Evolutionary conservation across 1,284 basidiomycete species (phyloP), one percentile per base, ranked within the genome.

Genomic region (Boletellus deceptivus): DNA sequence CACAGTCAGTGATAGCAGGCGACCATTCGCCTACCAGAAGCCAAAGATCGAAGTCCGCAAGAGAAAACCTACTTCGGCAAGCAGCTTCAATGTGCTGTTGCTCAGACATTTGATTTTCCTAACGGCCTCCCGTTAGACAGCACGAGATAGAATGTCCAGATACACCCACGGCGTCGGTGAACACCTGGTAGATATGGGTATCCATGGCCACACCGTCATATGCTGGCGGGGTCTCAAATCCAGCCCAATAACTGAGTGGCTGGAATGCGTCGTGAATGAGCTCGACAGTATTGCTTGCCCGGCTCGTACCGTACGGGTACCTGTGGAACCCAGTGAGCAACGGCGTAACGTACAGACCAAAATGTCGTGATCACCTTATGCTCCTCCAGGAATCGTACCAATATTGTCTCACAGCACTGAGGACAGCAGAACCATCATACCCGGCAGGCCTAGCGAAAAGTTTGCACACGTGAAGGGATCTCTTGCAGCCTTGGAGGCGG

Each of bases 261-360:
- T 93, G 84, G 79, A 97, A 92, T 2, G 89, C 92, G 64, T 97
- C 95, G 62, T 91, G 85, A 47, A 96, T 79, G 50, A 93, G 74
- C 17, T 86, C 78, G 22, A 91, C 64, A 2, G 77, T 78, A 60
- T 84, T 80, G 58, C 84, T 83, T 62, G 82, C 67, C 55, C 77
- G 73, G 3, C 74, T 72, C 36, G 74, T 74, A 55, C 83, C 82
- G 56, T 73, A 84, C 0, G 89, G 86, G 64, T 75, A 81, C 54
- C 83, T 76, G 60, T 62, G 48, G 40, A 43, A 42, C 47, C 31
- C 39, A 37, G 51, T 56, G 49, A 44, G 41, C n/a, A 9, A n/a
- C 14, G 13, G 16, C 18, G 7, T 34, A 24, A 6, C 34, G 16
- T 24, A 29, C 18, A 49, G 45, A 49, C 40, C 45, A 14, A 43